phyloP scores from a whole-genome alignment of 371 early-diverging fungal species.

The Synchytrium microbalum region DNA sequence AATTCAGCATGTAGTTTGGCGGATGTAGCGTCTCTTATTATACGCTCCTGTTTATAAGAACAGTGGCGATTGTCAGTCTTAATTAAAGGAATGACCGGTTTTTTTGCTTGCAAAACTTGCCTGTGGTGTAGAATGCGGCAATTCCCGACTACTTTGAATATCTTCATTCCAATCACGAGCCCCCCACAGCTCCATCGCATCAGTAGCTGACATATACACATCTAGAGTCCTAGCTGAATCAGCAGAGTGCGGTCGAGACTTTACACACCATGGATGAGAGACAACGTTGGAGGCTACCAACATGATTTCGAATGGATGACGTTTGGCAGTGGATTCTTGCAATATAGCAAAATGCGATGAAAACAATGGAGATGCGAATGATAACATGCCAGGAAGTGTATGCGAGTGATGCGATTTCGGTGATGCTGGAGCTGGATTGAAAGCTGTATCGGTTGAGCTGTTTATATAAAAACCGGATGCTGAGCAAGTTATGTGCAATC shows the following conservation, averaged over 20 bases:
- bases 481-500: conserved; percentile 74
- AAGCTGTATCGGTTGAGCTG: conserved; percentile 58
- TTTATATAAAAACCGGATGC: conserved; percentile 84
- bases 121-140: conserved; percentile 56
- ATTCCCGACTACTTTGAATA: conserved; percentile 76
- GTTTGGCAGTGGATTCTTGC: conserved; percentile 54
- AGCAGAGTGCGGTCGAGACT: conserved; percentile 47
- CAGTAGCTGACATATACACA: conserved; percentile 51
- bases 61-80: too few species aligned
- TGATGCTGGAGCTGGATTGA: conserved; percentile 58
- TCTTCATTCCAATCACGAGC: conserved; percentile 96
- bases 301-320: conserved; percentile 73
- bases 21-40: conserved; percentile 73
- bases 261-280: conserved; percentile 77
- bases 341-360: conserved; percentile 54
- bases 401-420: conserved; percentile 15
- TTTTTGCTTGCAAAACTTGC: too few species aligned
- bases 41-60: too few species aligned
- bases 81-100: too few species aligned
- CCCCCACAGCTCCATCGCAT: conserved; percentile 56
- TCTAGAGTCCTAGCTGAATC: conserved; percentile 59
- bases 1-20: conserved; percentile 83
- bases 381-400: conserved; percentile 25
- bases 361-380: conserved; percentile 49
- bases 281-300: conserved; percentile 46